Percentiles rank a stretch among this genome's conserved stretches.
Evolutionary conservation across 2,329 filamentous ascomycete species (phyloP).

Genomic region (Fusarium sp.): DNA sequence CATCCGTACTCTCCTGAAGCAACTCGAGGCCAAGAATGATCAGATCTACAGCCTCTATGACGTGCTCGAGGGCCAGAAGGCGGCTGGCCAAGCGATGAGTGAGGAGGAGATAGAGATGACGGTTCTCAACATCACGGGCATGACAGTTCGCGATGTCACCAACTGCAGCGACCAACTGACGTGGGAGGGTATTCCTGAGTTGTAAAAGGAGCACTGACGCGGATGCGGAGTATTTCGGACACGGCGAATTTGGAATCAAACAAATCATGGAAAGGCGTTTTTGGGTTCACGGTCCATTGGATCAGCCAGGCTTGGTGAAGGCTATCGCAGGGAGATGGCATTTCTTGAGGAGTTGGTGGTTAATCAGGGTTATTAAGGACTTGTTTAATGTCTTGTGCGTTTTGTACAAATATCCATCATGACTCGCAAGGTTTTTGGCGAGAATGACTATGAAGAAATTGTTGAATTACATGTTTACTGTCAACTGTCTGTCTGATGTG

Average conservation of each 20-base stretch:
- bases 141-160: constrained; percentile 58
- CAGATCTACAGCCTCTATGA: constrained; percentile 88
- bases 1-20: constrained; percentile 71
- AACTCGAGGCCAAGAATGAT: constrained; percentile 79
- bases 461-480: constrained; percentile 22
- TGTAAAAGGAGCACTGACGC: constrained; percentile 24
- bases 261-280: constrained; percentile 41
- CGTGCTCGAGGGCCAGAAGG: constrained; percentile 83
- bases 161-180: constrained; percentile 54
- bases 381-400: constrained; percentile 28
- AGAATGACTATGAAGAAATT: constrained; percentile 38
- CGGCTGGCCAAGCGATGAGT: constrained; percentile 71
- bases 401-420: constrained; percentile 35
- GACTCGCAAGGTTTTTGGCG: constrained; percentile 35
- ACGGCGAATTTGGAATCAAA: constrained; percentile 28
- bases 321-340: constrained; percentile 41
- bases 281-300: constrained; percentile 34
- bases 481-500: neutral
- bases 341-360: constrained; percentile 40
- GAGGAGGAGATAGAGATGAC: constrained; percentile 74
- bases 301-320: constrained; percentile 19
- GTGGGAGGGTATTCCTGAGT: constrained; percentile 56
- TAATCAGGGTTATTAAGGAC: constrained; percentile 11
- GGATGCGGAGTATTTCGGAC: constrained; percentile 23
- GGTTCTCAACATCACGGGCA: constrained; percentile 65